Evolutionary conservation across 441 rosid genomes (phyloP).

Genomic region (Gossypium gossypioides): DNA sequence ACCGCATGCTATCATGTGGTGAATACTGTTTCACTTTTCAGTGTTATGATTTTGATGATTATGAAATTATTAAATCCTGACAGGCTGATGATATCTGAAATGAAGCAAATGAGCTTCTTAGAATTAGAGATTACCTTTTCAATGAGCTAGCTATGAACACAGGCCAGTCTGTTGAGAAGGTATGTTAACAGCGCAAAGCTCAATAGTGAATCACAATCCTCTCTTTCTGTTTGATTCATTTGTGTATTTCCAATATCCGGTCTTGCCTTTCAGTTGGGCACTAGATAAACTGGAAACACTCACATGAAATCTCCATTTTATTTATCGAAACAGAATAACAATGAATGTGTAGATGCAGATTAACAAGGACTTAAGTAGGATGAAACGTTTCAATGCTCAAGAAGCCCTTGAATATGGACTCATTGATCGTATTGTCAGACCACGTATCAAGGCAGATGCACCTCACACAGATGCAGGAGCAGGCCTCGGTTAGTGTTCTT

Average conservation of each 20-base stretch:
- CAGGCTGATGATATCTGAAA: constrained; percentile 80
- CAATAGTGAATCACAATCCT: background rate
- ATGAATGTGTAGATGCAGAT: constrained; percentile 34
- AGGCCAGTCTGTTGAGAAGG: constrained; percentile 71
- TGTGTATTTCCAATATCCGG: background rate
- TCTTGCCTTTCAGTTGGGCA: background rate
- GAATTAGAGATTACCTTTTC: constrained; percentile 65
- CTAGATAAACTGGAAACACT: background rate
- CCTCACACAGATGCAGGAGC: constrained; percentile 37
- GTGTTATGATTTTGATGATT: background rate
- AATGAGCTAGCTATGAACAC: constrained; percentile 64
- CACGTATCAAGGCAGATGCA: constrained; percentile 41
- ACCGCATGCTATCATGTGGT: background rate
- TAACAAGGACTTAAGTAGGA: constrained; percentile 45
- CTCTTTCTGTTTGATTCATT: background rate
- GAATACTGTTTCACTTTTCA: background rate
- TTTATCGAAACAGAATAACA: background rate
- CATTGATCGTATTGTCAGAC: constrained; percentile 57
- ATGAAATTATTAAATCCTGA: background rate
- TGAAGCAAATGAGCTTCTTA: constrained; percentile 78
- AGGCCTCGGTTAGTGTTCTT: constrained; percentile 45
- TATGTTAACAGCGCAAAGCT: background rate
- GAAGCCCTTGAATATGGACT: constrained; percentile 79
- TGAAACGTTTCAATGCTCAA: constrained; percentile 56
- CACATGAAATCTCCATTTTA: background rate